These are phyloP conservation scores for Glycine tomentella DNA, from an alignment of 306 rosid genomes.

Conservation along the genomic window DNA sequence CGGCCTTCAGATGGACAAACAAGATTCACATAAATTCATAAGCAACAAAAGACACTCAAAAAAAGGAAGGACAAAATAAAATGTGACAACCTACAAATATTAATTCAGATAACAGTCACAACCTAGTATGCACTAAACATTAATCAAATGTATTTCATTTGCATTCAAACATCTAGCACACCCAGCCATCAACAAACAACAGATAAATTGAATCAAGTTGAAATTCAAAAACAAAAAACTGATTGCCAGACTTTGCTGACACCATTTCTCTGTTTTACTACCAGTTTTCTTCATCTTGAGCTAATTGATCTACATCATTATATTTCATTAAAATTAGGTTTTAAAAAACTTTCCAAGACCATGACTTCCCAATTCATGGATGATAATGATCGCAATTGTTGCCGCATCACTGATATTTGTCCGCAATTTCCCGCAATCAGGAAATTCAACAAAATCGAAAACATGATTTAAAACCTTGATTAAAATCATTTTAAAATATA, in stretches of 20 bases:
- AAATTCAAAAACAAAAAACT: not conserved
- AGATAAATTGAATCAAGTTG: conserved; percentile 9
- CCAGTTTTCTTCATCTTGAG: conserved; percentile 22
- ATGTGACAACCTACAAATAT: not conserved
- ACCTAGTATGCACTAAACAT: not conserved
- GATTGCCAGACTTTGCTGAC: not conserved
- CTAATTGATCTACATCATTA: not conserved
- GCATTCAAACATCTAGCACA: conserved; percentile 28
- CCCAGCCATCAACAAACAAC: conserved; percentile 11
- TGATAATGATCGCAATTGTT: not conserved
- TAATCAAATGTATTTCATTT: conserved; percentile 3
- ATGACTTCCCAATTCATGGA: no score
- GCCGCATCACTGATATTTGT: not conserved
- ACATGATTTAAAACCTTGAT: not conserved
- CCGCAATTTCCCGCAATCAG: not conserved
- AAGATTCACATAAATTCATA: conserved; percentile 37
- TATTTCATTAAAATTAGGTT: no score
- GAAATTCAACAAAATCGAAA: not conserved
- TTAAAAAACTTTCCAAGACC: not conserved
- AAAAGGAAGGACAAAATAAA: not conserved
- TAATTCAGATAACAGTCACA: not conserved
- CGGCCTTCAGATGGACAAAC: conserved; percentile 44
- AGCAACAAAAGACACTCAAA: conserved; percentile 3
- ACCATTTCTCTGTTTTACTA: not conserved
- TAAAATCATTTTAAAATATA: not conserved